Evolutionary conservation across 2,329 filamentous ascomycete genomes (phyloP), one percentile per base, ranked within the genome.

Genomic region (Fusarium sp.): DNA sequence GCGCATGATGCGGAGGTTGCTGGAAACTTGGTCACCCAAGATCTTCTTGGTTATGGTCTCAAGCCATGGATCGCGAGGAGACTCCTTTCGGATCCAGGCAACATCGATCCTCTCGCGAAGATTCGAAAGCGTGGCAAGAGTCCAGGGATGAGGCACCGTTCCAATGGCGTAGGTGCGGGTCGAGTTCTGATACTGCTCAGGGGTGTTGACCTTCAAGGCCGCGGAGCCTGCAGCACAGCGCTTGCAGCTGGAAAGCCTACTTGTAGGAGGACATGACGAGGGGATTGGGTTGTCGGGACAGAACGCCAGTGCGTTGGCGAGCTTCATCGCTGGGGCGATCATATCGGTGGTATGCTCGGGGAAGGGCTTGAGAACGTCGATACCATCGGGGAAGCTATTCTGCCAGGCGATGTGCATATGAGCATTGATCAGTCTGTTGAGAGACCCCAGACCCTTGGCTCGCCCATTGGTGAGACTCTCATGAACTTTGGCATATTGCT

Each of bases 131-230:
- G 89, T 87, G 58, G 89, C 86, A 42, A 93, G 84, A 1, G 94
- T 97, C 82, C 93, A 97, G 0, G 96, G 96, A 77, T 99, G 96
- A 0, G 95, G 95, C 11, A 98, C 90, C 0, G 90, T 92, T 64
- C 91, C 93, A 68, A 99, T 92, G 3, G 91, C 93, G 81, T 93
- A 98, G 14, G 91, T 77, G 1, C 83, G 84, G 13, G 90, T 89
- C 4, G 85, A 86, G 78, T 97, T 97, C 60, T 86, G 86, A 79
- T 93, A 96, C 16, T 85, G 81, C 3, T 86, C 80, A 3, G 89
- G 87, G 0, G 89, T 90, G n/a, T 84, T 83, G 70, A 97, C 86
- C 56, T 86, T 87, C 80, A 93, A 85, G 0, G 87, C 85, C 31
- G 86, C 85, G 8, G 86, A 85, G 23, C 88, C 83, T 16, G 88